Conservation (phyloP, 371 early-diverging fungal species). For the Apophysomyces sp. region DNA sequence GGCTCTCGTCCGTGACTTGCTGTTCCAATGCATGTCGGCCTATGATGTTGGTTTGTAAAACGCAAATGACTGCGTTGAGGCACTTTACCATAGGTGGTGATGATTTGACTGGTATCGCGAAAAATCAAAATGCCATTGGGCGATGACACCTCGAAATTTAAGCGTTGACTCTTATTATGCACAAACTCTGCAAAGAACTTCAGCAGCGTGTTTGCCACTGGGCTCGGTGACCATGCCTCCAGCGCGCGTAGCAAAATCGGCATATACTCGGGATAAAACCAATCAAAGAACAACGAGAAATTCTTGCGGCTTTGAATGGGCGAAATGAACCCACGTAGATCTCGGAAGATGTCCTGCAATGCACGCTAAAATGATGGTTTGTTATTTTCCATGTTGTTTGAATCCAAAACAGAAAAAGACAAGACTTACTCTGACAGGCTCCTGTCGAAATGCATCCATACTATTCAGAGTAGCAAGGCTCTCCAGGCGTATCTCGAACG, state of each 20-base stretch:
- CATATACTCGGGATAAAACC: conserved; percentile 76
- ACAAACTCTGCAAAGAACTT: conserved; percentile 81
- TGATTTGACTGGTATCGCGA: conserved; percentile 76
- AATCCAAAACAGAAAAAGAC: background rate
- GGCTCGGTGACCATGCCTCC: conserved; percentile 69
- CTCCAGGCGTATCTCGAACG: conserved; percentile 60
- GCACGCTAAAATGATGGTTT: conserved; percentile 25
- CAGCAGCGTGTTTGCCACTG: conserved; percentile 67
- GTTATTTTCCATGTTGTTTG: conserved; percentile 3
- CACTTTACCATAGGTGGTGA: conserved; percentile 48
- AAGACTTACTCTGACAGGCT: conserved; percentile 29
- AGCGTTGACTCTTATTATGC: conserved; percentile 76
- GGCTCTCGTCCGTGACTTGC: conserved; percentile 16
- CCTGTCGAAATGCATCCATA: conserved; percentile 45
- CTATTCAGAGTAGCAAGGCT: conserved; percentile 38
- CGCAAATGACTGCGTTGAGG: too few relatives aligned
- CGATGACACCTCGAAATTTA: conserved; percentile 84
- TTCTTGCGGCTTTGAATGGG: conserved; percentile 64
- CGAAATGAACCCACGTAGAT: conserved; percentile 77
- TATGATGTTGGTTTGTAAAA: too few relatives aligned
- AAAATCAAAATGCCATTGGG: conserved; percentile 90
- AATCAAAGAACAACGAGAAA: conserved; percentile 79
- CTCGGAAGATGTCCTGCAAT: conserved; percentile 72
- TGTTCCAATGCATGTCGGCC: conserved; percentile 22
- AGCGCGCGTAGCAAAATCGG: conserved; percentile 64